Evolutionary conservation across 2,329 filamentous ascomycete species (phyloP).

Genomic region (Fusarium secorum): DNA sequence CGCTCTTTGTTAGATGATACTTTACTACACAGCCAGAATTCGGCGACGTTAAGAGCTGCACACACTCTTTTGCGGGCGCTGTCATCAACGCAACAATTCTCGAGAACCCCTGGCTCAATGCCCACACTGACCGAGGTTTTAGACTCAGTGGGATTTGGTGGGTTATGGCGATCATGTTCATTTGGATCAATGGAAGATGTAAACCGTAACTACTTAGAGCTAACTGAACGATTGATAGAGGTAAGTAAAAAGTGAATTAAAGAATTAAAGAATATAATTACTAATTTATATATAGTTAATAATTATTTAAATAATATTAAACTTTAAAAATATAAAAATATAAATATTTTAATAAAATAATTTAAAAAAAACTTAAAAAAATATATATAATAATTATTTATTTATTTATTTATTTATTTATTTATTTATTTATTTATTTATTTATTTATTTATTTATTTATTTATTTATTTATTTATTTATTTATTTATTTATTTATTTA

Average conservation of each 20-base stretch:
- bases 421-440: too few species aligned
- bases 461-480: too few species aligned
- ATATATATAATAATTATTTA: too few species aligned
- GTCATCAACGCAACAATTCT: slow-evolving; percentile 61
- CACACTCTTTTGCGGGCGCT: slow-evolving; percentile 67
- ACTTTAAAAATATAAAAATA: neutral
- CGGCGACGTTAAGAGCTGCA: slow-evolving; percentile 65
- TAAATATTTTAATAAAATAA: too few species aligned
- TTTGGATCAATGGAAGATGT: slow-evolving; percentile 53
- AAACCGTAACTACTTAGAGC: slow-evolving; percentile 50
- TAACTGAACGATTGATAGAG: slow-evolving; percentile 69
- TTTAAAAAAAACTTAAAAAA: too few species aligned
- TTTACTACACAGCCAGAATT: slow-evolving; percentile 69
- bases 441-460: too few species aligned
- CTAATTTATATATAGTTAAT: neutral
- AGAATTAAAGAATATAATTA: neutral
- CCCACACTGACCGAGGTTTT: slow-evolving; percentile 61
- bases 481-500: too few species aligned
- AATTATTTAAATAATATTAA: neutral
- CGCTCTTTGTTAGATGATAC: slow-evolving; percentile 67
- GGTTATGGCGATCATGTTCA: slow-evolving; percentile 67
- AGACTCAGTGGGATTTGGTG: slow-evolving; percentile 68
- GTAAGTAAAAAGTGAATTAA: slow-evolving; percentile 47
- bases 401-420: too few species aligned
- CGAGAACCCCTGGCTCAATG: slow-evolving; percentile 56